phyloP scores from a whole-genome alignment of 2,329 filamentous ascomycete genomes.

The Sclerotinia nivalis region DNA sequence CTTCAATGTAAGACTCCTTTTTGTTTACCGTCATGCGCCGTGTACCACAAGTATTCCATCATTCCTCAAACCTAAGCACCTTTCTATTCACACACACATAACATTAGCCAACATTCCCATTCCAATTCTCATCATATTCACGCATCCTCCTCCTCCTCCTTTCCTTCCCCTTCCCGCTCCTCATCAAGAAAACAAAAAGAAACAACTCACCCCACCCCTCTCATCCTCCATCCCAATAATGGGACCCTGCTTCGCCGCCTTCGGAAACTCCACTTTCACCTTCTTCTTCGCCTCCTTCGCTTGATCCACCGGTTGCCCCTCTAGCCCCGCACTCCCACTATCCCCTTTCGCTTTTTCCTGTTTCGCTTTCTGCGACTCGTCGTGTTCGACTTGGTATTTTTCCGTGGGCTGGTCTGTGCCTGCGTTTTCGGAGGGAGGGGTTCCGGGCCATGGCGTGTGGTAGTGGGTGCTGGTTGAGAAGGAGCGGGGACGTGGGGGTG shows the following conservation, averaged over 20 bases:
- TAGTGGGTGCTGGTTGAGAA: not conserved
- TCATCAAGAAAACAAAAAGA: not conserved
- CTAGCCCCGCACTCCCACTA: not conserved
- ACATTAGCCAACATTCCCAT: not conserved
- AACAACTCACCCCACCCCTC: conserved; percentile 20
- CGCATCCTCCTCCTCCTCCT: no score
- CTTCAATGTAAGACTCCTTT: no score
- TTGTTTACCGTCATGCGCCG: not conserved
- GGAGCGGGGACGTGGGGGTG: not conserved
- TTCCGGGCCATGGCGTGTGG: not conserved
- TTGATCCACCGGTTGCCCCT: not conserved
- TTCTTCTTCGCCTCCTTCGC: not conserved
- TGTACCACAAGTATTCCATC: not conserved
- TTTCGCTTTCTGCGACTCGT: not conserved
- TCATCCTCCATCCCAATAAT: conserved; percentile 24
- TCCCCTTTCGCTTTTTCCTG: not conserved
- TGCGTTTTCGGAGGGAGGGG: not conserved
- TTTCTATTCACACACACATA: conserved; percentile 2
- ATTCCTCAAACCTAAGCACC: not conserved
- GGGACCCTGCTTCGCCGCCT: not conserved
- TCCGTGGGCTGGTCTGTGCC: not conserved
- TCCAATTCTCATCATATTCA: no score
- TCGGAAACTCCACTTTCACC: conserved; percentile 12
- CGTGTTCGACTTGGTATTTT: conserved; percentile 9
- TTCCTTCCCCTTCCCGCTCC: no score